A percentile compares a stretch with the other conserved stretches of the same genome.
Conservation (phyloP, 1,139 yeast genomes). For the Kodamaea derodonti region DNA sequence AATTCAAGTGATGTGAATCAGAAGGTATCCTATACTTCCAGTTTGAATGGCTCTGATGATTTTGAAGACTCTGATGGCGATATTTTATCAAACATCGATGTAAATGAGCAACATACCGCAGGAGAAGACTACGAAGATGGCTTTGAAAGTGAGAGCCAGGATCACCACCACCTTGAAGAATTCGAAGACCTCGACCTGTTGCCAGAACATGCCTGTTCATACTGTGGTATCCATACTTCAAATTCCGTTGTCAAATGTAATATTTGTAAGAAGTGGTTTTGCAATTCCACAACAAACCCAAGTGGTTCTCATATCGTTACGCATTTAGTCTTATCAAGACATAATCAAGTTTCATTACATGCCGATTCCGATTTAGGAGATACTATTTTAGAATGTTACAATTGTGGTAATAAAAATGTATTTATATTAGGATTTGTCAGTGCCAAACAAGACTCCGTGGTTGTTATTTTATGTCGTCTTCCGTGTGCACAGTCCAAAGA, state of each 20-base stretch:
- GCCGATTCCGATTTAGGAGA: constrained; percentile 83
- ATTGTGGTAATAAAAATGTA: constrained; percentile 80
- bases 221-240: constrained; percentile 73
- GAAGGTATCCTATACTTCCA: no score
- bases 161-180: no score
- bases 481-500: constrained; percentile 84
- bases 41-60: no score
- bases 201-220: constrained; percentile 53
- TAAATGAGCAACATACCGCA: no score
- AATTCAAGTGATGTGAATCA: no score
- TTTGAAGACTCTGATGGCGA: no score
- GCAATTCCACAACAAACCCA: constrained; percentile 66
- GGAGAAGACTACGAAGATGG: no score
- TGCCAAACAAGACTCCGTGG: constrained; percentile 83
- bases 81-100: no score
- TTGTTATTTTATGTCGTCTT: constrained; percentile 80
- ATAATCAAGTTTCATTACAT: constrained; percentile 71
- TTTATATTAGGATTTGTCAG: constrained; percentile 84
- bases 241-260: constrained; percentile 72
- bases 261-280: constrained; percentile 83
- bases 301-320: constrained; percentile 81
- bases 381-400: constrained; percentile 81
- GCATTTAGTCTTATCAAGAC: constrained; percentile 79
- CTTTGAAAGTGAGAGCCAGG: no score
- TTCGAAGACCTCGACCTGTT: constrained; percentile 4